Base-by-base conservation (phyloP, 768 basidiomycete species). In the Auricularia cornea region DNA sequence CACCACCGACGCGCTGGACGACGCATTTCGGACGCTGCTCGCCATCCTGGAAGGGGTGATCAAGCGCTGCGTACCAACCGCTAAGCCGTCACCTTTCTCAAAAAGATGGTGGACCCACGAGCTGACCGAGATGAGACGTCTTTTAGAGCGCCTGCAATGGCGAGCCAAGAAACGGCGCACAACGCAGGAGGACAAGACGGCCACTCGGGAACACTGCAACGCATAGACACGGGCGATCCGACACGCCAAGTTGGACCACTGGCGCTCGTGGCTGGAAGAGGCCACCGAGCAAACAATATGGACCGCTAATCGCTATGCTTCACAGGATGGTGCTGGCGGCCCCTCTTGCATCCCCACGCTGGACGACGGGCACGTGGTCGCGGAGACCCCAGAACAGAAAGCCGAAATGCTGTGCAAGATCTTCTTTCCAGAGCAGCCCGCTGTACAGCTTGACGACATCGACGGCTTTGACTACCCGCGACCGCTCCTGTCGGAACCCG, bases 391-490 rank as follows among this genome's bases (percentile, higher is more conserved):
- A 23, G 30, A 6, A 23, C 30, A 59, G 57, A 59, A 59, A 59
- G 12, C 12, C 29, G 57, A 59, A 6, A 59, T 59, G 30, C 57
- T 59, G 29, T 12, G 30, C 10, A 10, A 14, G 12, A 59, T 23
- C 30, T 59, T 59, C 57, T 59, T 59, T 28, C 57, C 57, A 10
- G 30, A 11, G 6, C 16, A 11, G 28, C 57, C 57, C 16, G 8
- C 60, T 12, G 61, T 65, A 8, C 48, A 62, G 44, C 61, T 62
- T 18, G 44, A 48, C 44, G 44, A 48, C 18, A 20, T 48, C 44
- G 16, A 8, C n/a, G n/a, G n/a, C n/a, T n/a, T n/a, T n/a, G n/a
- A n/a, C 6, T 52, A 52, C 51, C 51, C 51, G 6, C 10, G 10
- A 8, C 51, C 51, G 51, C 51, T 52, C 26, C 51, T n/a, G 10